Percentiles rank a stretch among this genome's conserved stretches.
phyloP scores from a whole-genome alignment of 495 filamentous ascomycete species.

The Neohortaea acidophila region DNA sequence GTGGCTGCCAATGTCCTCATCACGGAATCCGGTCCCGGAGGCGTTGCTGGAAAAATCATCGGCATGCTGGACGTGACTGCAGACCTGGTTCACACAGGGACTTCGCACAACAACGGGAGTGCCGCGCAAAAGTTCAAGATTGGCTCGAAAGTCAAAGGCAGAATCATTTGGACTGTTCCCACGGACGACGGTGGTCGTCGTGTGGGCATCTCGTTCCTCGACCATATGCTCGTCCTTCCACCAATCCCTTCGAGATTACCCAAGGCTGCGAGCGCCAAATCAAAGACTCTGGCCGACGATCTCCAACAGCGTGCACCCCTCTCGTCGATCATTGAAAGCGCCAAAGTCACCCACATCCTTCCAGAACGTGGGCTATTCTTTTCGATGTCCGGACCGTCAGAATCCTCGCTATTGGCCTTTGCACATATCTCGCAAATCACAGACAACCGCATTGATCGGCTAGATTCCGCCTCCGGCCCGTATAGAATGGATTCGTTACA shows the following conservation, averaged over 20 bases:
- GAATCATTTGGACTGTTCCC: conserved; percentile 75
- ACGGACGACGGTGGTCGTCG: conserved; percentile 59
- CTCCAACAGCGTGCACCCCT: conserved; percentile 43
- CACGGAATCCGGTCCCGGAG: conserved; percentile 46
- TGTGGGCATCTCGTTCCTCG: conserved; percentile 69
- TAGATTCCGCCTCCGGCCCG: conserved; percentile 57
- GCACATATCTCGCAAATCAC: conserved; percentile 84
- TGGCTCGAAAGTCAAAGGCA: conserved; percentile 70
- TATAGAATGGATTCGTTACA: conserved; percentile 67
- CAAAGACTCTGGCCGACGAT: conserved; percentile 10
- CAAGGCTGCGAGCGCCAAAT: conserved; percentile 12
- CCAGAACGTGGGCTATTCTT: conserved; percentile 65
- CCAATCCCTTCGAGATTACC: conserved; percentile 22
- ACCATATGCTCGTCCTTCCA: conserved; percentile 58
- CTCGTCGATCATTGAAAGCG: conserved; percentile 59
- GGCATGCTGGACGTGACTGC: conserved; percentile 78
- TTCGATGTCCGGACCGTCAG: conserved; percentile 39
- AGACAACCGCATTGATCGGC: conserved; percentile 67
- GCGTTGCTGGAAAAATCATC: conserved; percentile 77
- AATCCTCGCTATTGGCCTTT: conserved; percentile 48
- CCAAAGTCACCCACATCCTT: conserved; percentile 62
- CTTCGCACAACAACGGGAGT: conserved; percentile 44
- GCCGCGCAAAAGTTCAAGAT: conserved; percentile 61
- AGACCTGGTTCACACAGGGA: conserved; percentile 74
- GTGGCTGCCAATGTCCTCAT: conserved; percentile 75